phyloP scores from a whole-genome alignment of 2,329 filamentous ascomycete species.

The Endothia cerciana region DNA sequence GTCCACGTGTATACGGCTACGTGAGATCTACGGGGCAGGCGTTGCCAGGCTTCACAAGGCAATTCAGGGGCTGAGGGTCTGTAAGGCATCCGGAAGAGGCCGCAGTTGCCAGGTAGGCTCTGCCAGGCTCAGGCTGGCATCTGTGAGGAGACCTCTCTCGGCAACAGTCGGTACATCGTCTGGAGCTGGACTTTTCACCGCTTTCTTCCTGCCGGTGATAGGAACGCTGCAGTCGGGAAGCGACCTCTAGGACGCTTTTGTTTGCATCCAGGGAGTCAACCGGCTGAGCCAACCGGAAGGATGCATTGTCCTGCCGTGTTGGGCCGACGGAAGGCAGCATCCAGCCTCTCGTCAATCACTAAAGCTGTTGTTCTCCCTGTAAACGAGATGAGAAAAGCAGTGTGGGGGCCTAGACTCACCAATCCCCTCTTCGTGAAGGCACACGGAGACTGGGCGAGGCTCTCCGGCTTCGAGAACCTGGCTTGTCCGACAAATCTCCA shows the following conservation, averaged over 20 bases:
- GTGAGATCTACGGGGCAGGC: neutral
- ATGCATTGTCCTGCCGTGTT: neutral
- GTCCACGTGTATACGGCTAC: too few relatives aligned
- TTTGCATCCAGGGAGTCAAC: neutral
- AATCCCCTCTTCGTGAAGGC: neutral
- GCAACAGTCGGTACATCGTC: neutral
- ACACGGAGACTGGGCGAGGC: neutral
- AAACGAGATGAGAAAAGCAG: neutral
- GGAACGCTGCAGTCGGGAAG: neutral
- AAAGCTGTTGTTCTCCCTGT: neutral
- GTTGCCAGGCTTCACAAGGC: neutral
- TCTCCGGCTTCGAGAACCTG: neutral
- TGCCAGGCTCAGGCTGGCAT: neutral
- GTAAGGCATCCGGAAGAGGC: too few relatives aligned
- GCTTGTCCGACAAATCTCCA: neutral
- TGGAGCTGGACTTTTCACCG: neutral
- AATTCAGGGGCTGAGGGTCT: neutral
- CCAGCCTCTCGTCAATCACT: neutral
- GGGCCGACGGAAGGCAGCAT: neutral
- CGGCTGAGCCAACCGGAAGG: neutral
- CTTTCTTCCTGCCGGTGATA: neutral
- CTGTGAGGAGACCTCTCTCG: neutral
- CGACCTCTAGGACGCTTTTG: neutral
- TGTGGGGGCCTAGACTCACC: neutral
- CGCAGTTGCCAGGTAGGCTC: neutral